Evolutionary conservation across 2,329 filamentous ascomycete genomes (phyloP).

Genomic region (Pyricularia grisea): DNA sequence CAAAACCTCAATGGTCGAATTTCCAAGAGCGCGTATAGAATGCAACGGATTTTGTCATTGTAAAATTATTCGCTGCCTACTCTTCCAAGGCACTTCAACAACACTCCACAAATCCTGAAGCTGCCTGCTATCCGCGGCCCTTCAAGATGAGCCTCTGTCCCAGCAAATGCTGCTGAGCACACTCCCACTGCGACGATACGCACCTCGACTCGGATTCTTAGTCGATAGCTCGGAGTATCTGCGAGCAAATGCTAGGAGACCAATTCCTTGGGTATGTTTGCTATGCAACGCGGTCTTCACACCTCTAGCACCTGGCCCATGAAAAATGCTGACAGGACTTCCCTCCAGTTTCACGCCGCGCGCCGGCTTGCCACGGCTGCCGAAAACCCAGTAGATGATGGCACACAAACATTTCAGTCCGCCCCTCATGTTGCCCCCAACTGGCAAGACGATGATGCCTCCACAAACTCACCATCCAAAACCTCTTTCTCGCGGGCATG

Average conservation of each 20-base stretch:
- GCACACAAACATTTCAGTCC: background rate
- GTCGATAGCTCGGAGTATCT: background rate
- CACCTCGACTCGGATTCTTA: background rate
- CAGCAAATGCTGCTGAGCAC: constrained; percentile 1
- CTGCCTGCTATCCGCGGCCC: background rate
- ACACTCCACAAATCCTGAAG: background rate
- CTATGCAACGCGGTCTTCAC: background rate
- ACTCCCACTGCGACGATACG: background rate
- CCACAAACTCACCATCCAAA: background rate
- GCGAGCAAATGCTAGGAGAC: background rate
- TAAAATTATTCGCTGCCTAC: background rate
- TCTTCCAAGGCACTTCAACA: background rate
- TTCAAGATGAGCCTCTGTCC: constrained; percentile 1
- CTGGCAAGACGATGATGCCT: background rate
- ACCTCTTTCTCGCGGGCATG: background rate
- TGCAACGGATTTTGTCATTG: background rate
- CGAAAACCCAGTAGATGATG: background rate
- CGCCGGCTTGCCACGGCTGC: background rate
- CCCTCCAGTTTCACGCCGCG: background rate
- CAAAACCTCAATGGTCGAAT: background rate
- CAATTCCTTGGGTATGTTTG: background rate
- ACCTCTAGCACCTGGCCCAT: background rate
- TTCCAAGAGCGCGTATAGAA: background rate
- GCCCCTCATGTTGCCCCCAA: background rate
- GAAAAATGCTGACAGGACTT: background rate